A percentile compares a stretch with the other conserved stretches of the same genome.
Evolutionary conservation across 495 filamentous ascomycete species (phyloP).

Genomic region (Venustampulla echinocandica): DNA sequence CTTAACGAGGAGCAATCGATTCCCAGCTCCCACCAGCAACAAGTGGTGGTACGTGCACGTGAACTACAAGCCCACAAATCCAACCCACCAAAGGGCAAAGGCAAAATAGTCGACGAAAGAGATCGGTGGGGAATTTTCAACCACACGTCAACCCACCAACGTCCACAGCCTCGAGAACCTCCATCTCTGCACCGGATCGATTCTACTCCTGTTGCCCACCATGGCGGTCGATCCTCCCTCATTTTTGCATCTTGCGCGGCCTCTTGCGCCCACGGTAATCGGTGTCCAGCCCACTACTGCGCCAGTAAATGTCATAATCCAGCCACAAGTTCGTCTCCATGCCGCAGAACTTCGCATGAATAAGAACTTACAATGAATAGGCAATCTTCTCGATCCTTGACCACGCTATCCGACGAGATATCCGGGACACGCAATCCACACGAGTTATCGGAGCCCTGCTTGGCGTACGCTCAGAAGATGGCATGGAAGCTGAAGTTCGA

Average conservation of each 20-base stretch:
- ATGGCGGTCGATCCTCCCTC: conserved; percentile 74
- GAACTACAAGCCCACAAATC: conserved; percentile 6
- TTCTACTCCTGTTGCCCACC: conserved; percentile 30
- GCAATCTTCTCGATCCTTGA: conserved; percentile 96
- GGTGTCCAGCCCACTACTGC: conserved; percentile 74
- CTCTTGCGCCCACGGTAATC: conserved; percentile 69
- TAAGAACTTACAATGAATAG: conserved; percentile 34
- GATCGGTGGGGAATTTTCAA: conserved; percentile 7
- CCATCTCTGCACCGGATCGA: conserved; percentile 4
- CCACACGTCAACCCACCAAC: not conserved
- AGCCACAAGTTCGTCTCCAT: conserved; percentile 69
- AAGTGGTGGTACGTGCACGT: not conserved
- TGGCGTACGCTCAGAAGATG: conserved; percentile 87
- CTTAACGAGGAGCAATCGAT: too few species aligned
- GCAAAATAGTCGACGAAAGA: conserved; percentile 1
- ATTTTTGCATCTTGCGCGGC: conserved; percentile 90
- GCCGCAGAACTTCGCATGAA: not conserved
- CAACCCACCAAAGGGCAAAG: conserved; percentile 1
- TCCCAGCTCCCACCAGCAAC: too few species aligned
- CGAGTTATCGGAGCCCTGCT: conserved; percentile 94
- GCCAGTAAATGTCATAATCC: conserved; percentile 86
- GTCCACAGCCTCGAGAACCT: not conserved
- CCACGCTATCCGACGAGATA: conserved; percentile 66
- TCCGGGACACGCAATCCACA: conserved; percentile 74
- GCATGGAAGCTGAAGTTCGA: conserved; percentile 87